phyloP scores from a whole-genome alignment of 306 rosid species.

The Urtica urens region DNA sequence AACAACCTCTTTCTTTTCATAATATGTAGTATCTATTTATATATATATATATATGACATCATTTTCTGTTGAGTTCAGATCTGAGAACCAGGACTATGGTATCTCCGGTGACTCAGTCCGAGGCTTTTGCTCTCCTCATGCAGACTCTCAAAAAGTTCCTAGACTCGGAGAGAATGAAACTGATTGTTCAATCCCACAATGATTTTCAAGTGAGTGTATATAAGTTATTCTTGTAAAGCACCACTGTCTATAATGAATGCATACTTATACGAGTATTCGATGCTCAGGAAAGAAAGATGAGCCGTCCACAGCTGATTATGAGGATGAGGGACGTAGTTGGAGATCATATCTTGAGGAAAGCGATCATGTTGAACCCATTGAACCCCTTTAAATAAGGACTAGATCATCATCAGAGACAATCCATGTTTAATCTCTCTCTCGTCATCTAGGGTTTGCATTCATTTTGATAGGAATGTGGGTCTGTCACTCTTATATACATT shows the following conservation, averaged over 20 bases:
- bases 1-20: not conserved
- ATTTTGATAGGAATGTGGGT: too few relatives aligned
- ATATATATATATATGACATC: too few relatives aligned
- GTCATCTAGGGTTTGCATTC: too few relatives aligned
- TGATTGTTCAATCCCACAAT: constrained; percentile 17
- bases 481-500: too few relatives aligned
- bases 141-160: constrained; percentile 22
- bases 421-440: too few relatives aligned
- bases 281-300: constrained; percentile 27
- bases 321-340: constrained; percentile 23
- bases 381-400: too few relatives aligned
- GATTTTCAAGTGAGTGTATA: constrained; percentile 28
- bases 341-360: constrained; percentile 11
- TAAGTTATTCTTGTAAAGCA: too few relatives aligned
- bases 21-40: too few relatives aligned
- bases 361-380: not conserved
- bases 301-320: constrained; percentile 15
- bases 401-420: too few relatives aligned
- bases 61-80: constrained; percentile 17
- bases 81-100: constrained; percentile 6
- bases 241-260: too few relatives aligned
- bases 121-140: constrained; percentile 31
- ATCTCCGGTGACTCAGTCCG: constrained; percentile 15
- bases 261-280: constrained; percentile 2
- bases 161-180: constrained; percentile 21